Base-by-base conservation (phyloP, 768 basidiomycete genomes). In the Hericium rajendrae region DNA sequence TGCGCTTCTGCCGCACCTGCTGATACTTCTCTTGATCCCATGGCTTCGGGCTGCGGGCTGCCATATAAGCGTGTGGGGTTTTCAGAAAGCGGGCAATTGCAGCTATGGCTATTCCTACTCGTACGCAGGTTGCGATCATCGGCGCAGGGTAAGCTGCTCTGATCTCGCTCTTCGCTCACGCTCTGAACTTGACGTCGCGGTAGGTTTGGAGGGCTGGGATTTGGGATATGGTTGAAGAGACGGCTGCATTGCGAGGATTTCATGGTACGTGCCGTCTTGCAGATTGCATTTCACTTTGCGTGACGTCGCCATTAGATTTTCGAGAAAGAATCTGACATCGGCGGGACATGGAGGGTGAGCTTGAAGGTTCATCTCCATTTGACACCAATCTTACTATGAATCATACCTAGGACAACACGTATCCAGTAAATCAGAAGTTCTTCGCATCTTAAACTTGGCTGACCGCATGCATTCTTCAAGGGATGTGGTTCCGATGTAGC, bases 281-380 rank as follows among this genome's bases (percentile, higher is more conserved):
- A 18, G 18, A 13, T 32, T 26, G 20, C 11, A 26, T 16, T 51
- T 51, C 16, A 11, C 12, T 26, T 22, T 48, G 10, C 32, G 9
- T 10, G 51, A 20, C 9, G 20, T 41, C 32, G 8, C 46, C n/a
- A 8, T 13, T 38, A 56, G 55, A 56, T 56, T 16, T 49, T 48
- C 20, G 55, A 56, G 32, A 32, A 20, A 12, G 55, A 13, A n/a
- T 32, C n/a, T 16, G 55, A 56, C 15, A 40, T 56, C n/a, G 55
- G 46, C 6, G 55, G 55, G 20, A 56, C 55, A 38, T 56, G 55
- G 55, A 16, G 46, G 48, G 55, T 56, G 48, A 16, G 55, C 37
- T 13, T 13, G 22, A 9, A 3, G 55, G 46, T 32, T 9, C 6
- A 5, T 20, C 13, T 38, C 43, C 8, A 8, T 3, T 22, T 10